Base-by-base conservation (phyloP, 2,329 filamentous ascomycete species). In the Neonectria punicea region DNA sequence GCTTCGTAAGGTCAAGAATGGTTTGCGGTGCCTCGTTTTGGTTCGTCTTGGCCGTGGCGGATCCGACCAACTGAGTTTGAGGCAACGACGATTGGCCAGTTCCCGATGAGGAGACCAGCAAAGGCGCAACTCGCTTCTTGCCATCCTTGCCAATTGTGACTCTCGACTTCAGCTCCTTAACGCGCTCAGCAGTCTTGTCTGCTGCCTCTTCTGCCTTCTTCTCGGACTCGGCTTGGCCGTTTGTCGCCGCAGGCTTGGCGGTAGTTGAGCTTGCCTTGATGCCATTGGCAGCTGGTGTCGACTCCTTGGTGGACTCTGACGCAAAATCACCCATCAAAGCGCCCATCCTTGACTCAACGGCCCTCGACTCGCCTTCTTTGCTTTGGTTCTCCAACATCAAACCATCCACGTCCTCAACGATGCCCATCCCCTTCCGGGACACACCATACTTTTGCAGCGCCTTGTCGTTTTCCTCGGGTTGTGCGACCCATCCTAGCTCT, bases 131-230 rank as follows among this genome's bases (percentile, higher is more conserved):
- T 59, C 96, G 89, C 82, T 99, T 99, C 81, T 96, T 98, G 32
- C 96, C 96, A 70, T 99, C 95, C 77, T 98, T 98, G 0, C 93
- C 97, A 65, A 98, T 91, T 0, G 95, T 98, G 4, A 98, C 94
- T 57, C 96, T 88, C 67, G 95, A 93, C 80, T 98, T 98, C 68
- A 98, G 80, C 73, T 84, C 83, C 67, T 82, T 85, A 74, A 88
- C 84, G 64, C 86, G 80, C 65, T 87, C 83, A 1, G 83, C 85
- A 4, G 82, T 76, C 76, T 89, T 87, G 68, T 87, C 85, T 1
- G 82, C 82, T 9, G 79, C 80, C 69, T 88, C 86, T 56, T 85
- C 81, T 5, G 79, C 77, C 2, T 75, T 73, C 68, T 77, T 80
- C 67, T 74, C 76, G 2, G 75, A 56, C 14, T 80, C 78, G 6